Evolutionary conservation across 108 stramenopile species (phyloP).

Genomic region (Thalassiosira profunda): DNA sequence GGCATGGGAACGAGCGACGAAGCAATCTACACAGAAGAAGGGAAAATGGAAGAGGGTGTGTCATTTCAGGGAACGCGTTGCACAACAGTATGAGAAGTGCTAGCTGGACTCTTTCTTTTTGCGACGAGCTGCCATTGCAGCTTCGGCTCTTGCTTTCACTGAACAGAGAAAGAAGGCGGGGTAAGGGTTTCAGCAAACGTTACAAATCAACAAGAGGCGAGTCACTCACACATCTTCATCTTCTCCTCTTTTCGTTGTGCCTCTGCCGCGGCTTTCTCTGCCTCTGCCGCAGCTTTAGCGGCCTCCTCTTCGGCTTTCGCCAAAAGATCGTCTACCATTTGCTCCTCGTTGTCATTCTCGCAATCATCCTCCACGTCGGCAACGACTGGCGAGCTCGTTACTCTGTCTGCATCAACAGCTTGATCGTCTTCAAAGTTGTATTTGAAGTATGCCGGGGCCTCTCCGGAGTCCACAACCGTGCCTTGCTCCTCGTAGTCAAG

Average conservation of each 20-base stretch:
- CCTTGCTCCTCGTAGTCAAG: conserved; percentile 44
- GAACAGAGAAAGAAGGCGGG: background rate
- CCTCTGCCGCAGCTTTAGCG: conserved; percentile 32
- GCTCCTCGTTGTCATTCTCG: conserved; percentile 6
- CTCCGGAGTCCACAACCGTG: conserved; percentile 21
- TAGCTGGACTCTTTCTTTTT: conserved; percentile 31
- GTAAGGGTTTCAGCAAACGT: background rate
- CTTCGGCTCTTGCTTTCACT: conserved; percentile 42
- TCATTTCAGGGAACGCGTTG: too few species aligned
- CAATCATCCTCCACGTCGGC: conserved; percentile 17
- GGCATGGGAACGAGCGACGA: too few species aligned
- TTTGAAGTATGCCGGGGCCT: conserved; percentile 22
- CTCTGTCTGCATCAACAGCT: background rate
- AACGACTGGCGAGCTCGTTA: conserved; percentile 21
- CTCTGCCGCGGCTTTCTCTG: conserved; percentile 54
- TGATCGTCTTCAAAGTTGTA: conserved; percentile 10
- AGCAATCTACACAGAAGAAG: too few species aligned
- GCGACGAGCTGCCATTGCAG: conserved; percentile 43
- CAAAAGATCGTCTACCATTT: conserved; percentile 38
- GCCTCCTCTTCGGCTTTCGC: conserved; percentile 44
- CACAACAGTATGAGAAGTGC: too few species aligned
- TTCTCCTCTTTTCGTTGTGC: conserved; percentile 81
- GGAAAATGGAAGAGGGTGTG: too few species aligned
- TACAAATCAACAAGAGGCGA: background rate
- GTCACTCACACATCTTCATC: conserved; percentile 58